Evolutionary conservation across 495 filamentous ascomycete genomes (phyloP), one percentile per base, ranked within the genome.

Genomic region (Barbatosphaeria neglecta): DNA sequence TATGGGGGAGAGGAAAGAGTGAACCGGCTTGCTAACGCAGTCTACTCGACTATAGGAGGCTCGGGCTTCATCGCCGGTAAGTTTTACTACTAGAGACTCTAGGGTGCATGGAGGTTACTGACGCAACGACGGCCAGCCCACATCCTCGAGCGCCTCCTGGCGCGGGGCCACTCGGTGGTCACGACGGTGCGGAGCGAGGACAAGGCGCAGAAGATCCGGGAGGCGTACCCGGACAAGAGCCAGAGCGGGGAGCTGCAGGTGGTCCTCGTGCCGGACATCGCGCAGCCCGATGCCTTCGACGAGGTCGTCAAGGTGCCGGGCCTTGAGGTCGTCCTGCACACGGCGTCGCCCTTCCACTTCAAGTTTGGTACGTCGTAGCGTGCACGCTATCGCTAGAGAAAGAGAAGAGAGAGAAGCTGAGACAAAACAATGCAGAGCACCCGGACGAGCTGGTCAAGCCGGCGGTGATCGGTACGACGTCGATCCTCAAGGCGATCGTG

Each of bases 271-370:
- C 76, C 82, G 44, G 89, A 97, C 62, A 86, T 96, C 53, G 86
- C 86, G 2, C 49, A 78, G 49, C 74, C 75, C 37, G 72, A 76
- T 33, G 86, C 87, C 50, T 93, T 94, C 61, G 85, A 93, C 52
- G 70, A 87, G 54, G 84, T 85, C 15, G 78, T 88, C 47, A 77
- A 78, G 61, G 78, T 73, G 41, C 84, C 85, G 1, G 84, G 81
- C 3, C 81, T 95, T 49, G 89, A 90, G 49, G 82, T 79, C 50
- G 87, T 97, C 20, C 69, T 95, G 41, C 90, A 97, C 63, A 94
- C 87, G 1, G 89, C 90, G 2, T 84, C 79, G 11, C 88, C 90
- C 4, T 94, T 93, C 67, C 85, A 90, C 59, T 84, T 76, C 67
- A 77, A 78, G 15, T 70, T 74, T 39, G 69, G 56, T 63, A 16